Percentiles rank a stretch among this genome's conserved stretches.
phyloP scores from a whole-genome alignment of 306 rosid genomes.

The Quercus aquifolioides region DNA sequence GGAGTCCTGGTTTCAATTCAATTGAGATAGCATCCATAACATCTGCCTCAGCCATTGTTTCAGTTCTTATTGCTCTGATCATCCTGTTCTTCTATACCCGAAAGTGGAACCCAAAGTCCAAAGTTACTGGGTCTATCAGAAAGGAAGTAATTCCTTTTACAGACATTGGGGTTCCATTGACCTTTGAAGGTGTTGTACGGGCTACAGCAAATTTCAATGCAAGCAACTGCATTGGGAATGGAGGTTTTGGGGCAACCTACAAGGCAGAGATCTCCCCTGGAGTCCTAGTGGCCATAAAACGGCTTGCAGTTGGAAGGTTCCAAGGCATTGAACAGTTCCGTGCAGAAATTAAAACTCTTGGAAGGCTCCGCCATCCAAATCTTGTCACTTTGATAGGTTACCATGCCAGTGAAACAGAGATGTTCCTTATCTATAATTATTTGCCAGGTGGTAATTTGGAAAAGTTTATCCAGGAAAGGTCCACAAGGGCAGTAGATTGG shows the following conservation, averaged over 20 bases:
- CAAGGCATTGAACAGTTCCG: constrained; percentile 87
- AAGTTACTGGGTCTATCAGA: constrained; percentile 53
- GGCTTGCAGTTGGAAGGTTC: constrained; percentile 86
- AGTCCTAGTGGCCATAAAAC: constrained; percentile 69
- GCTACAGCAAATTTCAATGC: constrained; percentile 80
- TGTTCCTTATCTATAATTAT: constrained; percentile 84
- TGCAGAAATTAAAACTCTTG: constrained; percentile 88
- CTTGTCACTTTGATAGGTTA: constrained; percentile 87
- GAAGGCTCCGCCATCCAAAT: constrained; percentile 81
- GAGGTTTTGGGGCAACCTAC: constrained; percentile 94
- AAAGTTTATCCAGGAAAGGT: constrained; percentile 84
- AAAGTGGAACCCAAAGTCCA: constrained; percentile 76
- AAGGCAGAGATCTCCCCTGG: constrained; percentile 82
- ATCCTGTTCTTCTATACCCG: constrained; percentile 68
- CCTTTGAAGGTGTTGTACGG: constrained; percentile 73
- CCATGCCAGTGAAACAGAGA: constrained; percentile 90
- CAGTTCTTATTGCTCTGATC: constrained; percentile 73
- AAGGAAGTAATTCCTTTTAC: constrained; percentile 81
- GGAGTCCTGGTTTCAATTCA: constrained; percentile 50
- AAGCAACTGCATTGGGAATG: constrained; percentile 88
- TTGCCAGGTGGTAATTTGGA: constrained; percentile 91
- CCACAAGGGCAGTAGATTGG: constrained; percentile 90
- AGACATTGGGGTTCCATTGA: constrained; percentile 69
- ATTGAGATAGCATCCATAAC: constrained; percentile 93
- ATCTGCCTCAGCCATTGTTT: constrained; percentile 91